Evolutionary conservation across 805 yeast species (phyloP), one percentile per base, ranked within the genome.

Genomic region (Brettanomyces custersianus): DNA sequence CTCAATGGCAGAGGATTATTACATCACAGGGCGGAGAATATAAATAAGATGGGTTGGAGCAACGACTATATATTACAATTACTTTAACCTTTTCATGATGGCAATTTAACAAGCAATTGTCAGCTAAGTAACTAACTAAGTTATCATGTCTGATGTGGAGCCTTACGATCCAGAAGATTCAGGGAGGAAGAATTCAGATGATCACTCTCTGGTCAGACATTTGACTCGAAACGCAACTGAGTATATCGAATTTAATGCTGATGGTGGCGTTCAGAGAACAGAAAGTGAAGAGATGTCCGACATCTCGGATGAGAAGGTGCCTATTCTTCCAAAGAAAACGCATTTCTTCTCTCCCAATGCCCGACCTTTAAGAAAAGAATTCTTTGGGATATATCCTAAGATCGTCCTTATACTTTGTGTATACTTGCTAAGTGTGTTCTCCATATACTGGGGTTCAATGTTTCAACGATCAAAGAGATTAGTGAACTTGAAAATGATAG

Each of bases 361-460:
- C 31, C 20, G 30, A 6, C 13, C 25, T 2, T 20, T 39, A 23
- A 43, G 56, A 29, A 31, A 22, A 2, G 12, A 12, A 3, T 39
- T 49, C 16, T 24, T 44, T 10, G 43, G 34, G 9, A 42, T 42
- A 25, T 52, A 41, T 31, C 5, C 29, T 0, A 12, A 31, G 1
- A 43, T 51, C 17, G 27, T 55, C 8, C 11, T 55, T 0, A 17
- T 46, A 3, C 54, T 74, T 54, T 59, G 60, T 13, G 32, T 49
- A 5, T 56, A 58, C 34, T 55, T 70, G 22, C 45, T 72, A 34
- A 46, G 52, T 25, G 62, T 62, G 35, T 50, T 65, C 44, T 54
- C 77, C 46, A 52, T 63, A 40, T 60, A 70, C 58, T 68, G 81
- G 81, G 68, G 70, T 29, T 56, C 69, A 31, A 54, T 60, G 57